Evolutionary conservation across 2,329 filamentous ascomycete genomes (phyloP).

Genomic region (Botryosphaeria dothidea): DNA sequence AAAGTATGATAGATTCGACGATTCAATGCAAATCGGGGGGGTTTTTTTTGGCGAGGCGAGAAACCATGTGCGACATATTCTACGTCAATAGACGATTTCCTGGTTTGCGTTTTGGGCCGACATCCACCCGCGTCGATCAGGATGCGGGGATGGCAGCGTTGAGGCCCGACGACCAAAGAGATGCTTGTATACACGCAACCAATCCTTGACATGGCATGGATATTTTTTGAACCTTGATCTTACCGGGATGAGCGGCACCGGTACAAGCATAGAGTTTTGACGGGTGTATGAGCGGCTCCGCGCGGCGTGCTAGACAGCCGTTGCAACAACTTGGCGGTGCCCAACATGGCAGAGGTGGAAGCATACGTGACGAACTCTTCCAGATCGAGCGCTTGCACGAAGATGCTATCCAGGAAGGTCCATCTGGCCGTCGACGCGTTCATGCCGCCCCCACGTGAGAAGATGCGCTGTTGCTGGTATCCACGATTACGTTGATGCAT

Average conservation of each 20-base stretch:
- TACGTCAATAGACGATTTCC: background rate
- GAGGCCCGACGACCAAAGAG: background rate
- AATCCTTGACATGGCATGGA: background rate
- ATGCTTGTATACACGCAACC: background rate
- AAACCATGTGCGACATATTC: background rate
- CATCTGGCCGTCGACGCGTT: background rate
- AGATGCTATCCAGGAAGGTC: background rate
- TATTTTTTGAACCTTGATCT: background rate
- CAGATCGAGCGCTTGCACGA: background rate
- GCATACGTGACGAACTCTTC: background rate
- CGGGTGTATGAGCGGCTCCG: background rate
- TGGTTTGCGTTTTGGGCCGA: background rate
- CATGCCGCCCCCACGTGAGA: background rate
- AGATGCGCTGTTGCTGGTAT: background rate
- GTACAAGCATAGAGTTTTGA: background rate
- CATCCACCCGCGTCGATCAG: constrained; percentile 2
- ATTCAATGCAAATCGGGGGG: background rate
- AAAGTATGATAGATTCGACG: constrained; percentile 16
- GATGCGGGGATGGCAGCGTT: background rate
- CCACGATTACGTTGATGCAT: background rate
- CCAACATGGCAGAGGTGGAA: background rate
- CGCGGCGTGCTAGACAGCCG: background rate
- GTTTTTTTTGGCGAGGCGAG: background rate
- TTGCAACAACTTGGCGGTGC: background rate
- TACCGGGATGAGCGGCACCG: background rate